Evolutionary conservation across 2,329 filamentous ascomycete species (phyloP), one percentile per base, ranked within the genome.

Genomic region (Pleoardoris graminearum): DNA sequence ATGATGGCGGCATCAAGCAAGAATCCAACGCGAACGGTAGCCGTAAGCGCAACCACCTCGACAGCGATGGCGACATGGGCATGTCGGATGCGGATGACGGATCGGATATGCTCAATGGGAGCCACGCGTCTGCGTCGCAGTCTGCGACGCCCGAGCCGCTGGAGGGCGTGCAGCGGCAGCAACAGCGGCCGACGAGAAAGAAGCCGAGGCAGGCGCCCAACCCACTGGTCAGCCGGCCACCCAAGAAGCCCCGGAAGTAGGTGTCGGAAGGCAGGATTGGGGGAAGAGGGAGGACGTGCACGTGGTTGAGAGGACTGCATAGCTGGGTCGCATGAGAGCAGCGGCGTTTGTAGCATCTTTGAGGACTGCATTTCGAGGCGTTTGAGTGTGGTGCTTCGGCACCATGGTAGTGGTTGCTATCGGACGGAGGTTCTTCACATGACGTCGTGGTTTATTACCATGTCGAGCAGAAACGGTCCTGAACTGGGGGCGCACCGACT

Each of bases 31-130:
- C 85, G 79, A 92, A 83, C 0, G 90, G 90, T 1, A 88, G 87
- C 1, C 87, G 86, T 41, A 95, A 81, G 76, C 94, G 93, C 60
- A 93, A 85, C 53, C 87, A 84, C n/a, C n/a, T n/a, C n/a, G 59
- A 61, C 53, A 87, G 84, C n/a, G 52, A 59, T 21, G 61, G 87
- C 88, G 67, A 72, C 33, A 59, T 68, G 11, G 67, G 70, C 7
- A 70, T 69, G 64, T 59, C 62, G 7, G 68, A 70, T 37, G 61
- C 50, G 2, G 53, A 51, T 7, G 67, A 64, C 1, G 67, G 66
- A 11, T 62, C 62, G 2, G 63, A 60, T 21, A 52, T 62, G 1
- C 37, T 53, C 30, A 64, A 60, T 19, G 59, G 54, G 11, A 72
- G 68, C 25, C n/a, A n/a, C n/a, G 62, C 17, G 11, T 21, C 17